Conservation (phyloP, 768 basidiomycete species). For the Leccinum obscurum region DNA sequence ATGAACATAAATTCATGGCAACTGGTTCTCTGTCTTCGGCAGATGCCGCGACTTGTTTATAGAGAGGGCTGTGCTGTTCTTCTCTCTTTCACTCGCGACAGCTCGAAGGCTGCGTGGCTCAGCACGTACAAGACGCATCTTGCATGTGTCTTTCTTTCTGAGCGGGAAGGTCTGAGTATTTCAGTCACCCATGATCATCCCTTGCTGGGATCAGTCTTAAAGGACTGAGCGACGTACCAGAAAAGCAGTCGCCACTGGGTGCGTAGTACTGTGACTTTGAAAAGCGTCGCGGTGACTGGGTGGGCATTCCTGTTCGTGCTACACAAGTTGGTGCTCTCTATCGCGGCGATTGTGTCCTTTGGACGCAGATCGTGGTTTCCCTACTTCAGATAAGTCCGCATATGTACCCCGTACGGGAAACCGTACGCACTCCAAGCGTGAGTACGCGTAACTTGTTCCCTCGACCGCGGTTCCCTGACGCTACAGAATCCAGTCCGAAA, state of each 20-base stretch:
- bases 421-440: neutral
- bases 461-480: neutral
- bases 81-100: constrained; percentile 16
- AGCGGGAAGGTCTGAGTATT: constrained; percentile 37
- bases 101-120: constrained; percentile 33
- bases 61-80: neutral
- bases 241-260: constrained; percentile 21
- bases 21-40: neutral
- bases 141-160: constrained; percentile 23
- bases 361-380: constrained; percentile 12
- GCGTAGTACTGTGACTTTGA: constrained; percentile 20
- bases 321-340: constrained; percentile 15
- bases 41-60: neutral
- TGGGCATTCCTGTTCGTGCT: constrained; percentile 7
- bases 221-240: constrained; percentile 31
- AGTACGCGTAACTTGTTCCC: neutral
- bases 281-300: constrained; percentile 30
- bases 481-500: neutral
- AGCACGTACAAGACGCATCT: constrained; percentile 23
- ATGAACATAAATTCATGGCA: too few relatives aligned
- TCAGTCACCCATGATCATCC: constrained; percentile 30
- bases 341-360: constrained; percentile 19
- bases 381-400: neutral
- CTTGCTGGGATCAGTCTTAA: constrained; percentile 29
- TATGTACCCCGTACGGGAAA: neutral